Evolutionary conservation across 768 basidiomycete genomes (phyloP).

Genomic region (Pholiota conissans): DNA sequence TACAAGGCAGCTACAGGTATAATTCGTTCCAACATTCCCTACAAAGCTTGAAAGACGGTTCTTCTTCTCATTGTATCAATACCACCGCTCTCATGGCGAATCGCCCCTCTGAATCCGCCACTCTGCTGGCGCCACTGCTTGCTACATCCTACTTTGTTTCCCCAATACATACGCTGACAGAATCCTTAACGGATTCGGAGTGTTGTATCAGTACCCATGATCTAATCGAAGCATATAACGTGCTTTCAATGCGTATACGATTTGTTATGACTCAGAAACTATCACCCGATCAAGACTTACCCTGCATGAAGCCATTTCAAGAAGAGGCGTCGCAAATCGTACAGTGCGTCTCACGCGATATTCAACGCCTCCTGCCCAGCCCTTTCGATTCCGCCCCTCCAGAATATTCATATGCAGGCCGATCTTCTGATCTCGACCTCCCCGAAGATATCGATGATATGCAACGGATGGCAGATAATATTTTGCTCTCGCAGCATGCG

Average conservation of each 20-base stretch:
- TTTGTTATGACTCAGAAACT: constrained; percentile 16
- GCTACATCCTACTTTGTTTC: constrained; percentile 35
- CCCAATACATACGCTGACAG: constrained; percentile 45
- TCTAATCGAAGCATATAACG: constrained; percentile 61
- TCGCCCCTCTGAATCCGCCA: background rate
- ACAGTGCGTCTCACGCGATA: constrained; percentile 50
- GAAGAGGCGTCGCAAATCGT: constrained; percentile 33
- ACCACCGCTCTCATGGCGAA: too few species aligned
- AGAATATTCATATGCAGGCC: constrained; percentile 9
- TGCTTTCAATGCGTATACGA: constrained; percentile 46
- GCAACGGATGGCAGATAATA: constrained; percentile 39
- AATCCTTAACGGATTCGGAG: constrained; percentile 39
- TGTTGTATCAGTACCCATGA: constrained; percentile 48
- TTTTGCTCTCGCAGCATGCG: constrained; percentile 51
- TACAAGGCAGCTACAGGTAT: background rate
- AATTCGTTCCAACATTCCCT: background rate
- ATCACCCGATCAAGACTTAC: constrained; percentile 13
- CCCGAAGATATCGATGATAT: constrained; percentile 34
- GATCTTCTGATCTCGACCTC: constrained; percentile 20
- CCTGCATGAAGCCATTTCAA: constrained; percentile 30
- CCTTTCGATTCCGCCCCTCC: constrained; percentile 25
- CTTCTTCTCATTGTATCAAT: background rate
- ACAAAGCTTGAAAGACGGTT: background rate
- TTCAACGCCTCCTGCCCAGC: constrained; percentile 41
- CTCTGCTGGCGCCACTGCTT: background rate